Base-by-base conservation (phyloP, 1,284 basidiomycete species). In the Ganoderma sinense region DNA sequence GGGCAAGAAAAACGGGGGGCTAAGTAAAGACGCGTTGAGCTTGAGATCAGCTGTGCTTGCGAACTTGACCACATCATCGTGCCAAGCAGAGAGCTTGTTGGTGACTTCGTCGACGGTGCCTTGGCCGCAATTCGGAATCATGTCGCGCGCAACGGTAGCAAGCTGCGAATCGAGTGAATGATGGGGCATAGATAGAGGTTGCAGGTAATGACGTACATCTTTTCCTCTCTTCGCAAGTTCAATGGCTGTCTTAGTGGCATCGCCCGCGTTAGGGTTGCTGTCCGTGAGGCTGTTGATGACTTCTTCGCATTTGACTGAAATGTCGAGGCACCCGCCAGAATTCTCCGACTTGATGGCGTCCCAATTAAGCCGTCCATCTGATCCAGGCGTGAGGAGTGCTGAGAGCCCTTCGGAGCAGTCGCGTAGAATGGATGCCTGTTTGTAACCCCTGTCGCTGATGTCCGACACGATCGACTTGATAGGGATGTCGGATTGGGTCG, bases 341-440 rank as follows among this genome's bases (percentile, higher is more conserved):
- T 60, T 39, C 7, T n/a, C 2, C 13, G 69, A 56, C 55, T 51
- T 64, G 62, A 67, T 61, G 0, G 60, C 39, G 16, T 45, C 26
- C 69, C 69, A 69, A 62, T 67, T 48, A 10, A 41, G 65, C 11
- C 43, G 18, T 18, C 69, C 62, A 7, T 56, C 26, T 8, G 51
- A 26, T 14, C 55, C 62, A 0, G 62, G 13, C 0, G 39, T 39
- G 3, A 66, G 45, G 2, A 69, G 62, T n/a, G 39, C 26, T 10
- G 41, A 29, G 13, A 69, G 69, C n/a, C 16, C 51, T 26, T 69
- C 65, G 2, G 69, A 65, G 20, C 48, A 59, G 10, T 48, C 31
- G 26, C 62, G 41, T 6, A 69, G 56, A 1, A 11, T 33, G 3
- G 65, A 62, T 2, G 62, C 69, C 31, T 63, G 41, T 26, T 55